Base-by-base conservation (phyloP, 1,284 basidiomycete species). In the Butyriboletus pseudospeciosus region DNA sequence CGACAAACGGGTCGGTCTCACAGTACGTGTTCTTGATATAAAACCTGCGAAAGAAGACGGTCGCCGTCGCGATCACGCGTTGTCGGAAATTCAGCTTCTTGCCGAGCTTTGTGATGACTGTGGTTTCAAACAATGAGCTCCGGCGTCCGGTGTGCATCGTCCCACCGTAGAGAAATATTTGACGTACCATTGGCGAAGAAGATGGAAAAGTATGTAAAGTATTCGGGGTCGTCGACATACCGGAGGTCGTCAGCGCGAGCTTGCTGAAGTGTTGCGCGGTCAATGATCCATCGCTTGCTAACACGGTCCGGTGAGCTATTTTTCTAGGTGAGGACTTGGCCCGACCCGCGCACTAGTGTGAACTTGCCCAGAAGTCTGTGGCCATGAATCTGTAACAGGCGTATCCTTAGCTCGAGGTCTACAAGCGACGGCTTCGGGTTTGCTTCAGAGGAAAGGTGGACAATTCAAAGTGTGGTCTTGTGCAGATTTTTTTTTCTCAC, bases 21-120 rank as follows among this genome's bases (percentile, higher is more conserved):
- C 89, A 93, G 67, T 94, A 96, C 3, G 84, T 81, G 69, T 94
- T 97, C 76, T 94, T 94, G 61, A 95, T 76, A 71, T 98, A 99
- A 74, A 98, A 99, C 25, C 96, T 79, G 36, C 90, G 84, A 71
- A 98, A 96, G 74, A 94, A 98, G 38, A 98, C 84, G 40, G 86
- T 92, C 1, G 96, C 92, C 0, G 95, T 98, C 1, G 95, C 93
- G 51, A 94, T 90, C 1, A 93, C 92, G 30, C 93, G 80, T 70
- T 98, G 96, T 14, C 93, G 82, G 4, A 98, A 79, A 44, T 80
- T 74, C 39, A 98, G 78, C 52, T 89, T 88, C 73, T 92, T 94
- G 38, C 91, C 91, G 3, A 99, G 80, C 69, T 90, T 92, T 28
- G 87, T 84, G 44, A 98, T 91, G 14, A 90, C 91, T 92, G 61